These are phyloP conservation scores for Teunomyces barrocoloradensis DNA, from an alignment of 805 yeast genomes.

Conservation along the genomic window DNA sequence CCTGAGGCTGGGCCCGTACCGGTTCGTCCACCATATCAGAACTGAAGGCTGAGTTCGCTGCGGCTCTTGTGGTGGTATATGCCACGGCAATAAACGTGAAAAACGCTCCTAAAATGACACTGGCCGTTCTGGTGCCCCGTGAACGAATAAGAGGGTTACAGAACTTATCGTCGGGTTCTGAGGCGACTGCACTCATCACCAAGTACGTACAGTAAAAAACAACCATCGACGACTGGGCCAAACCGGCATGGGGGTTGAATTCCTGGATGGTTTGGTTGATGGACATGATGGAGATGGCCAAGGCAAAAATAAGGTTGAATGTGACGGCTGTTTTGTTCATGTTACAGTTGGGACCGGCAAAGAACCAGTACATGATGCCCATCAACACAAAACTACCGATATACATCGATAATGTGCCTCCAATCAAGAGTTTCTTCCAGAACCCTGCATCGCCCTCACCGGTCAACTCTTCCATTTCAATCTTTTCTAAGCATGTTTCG, in stretches of 20 bases:
- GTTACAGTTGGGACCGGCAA: constrained; percentile 76
- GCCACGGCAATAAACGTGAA: constrained; percentile 95
- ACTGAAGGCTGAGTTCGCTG: constrained; percentile 56
- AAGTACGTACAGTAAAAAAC: constrained; percentile 89
- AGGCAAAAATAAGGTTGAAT: constrained; percentile 63
- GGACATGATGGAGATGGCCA: constrained; percentile 66
- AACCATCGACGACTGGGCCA: constrained; percentile 96
- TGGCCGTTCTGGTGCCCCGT: constrained; percentile 83
- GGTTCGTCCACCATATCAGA: constrained; percentile 32
- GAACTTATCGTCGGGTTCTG: constrained; percentile 90
- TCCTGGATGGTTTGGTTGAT: constrained; percentile 85
- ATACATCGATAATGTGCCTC: constrained; percentile 89
- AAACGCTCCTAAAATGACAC: constrained; percentile 84
- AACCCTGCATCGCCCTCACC: constrained; percentile 53
- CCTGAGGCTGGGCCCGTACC: constrained; percentile 36
- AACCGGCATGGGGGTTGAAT: constrained; percentile 89
- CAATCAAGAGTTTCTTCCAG: constrained; percentile 79
- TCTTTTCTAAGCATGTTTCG: constrained; percentile 86
- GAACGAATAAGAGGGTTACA: constrained; percentile 94
- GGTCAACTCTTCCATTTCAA: constrained; percentile 68
- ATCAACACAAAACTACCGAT: constrained; percentile 69
- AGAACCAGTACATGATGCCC: constrained; percentile 74
- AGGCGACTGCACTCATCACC: constrained; percentile 87
- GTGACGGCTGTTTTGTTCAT: constrained; percentile 89
- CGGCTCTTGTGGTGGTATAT: constrained; percentile 96